phyloP scores from a whole-genome alignment of 345 rosid genomes.

The Barbarea vulgaris region DNA sequence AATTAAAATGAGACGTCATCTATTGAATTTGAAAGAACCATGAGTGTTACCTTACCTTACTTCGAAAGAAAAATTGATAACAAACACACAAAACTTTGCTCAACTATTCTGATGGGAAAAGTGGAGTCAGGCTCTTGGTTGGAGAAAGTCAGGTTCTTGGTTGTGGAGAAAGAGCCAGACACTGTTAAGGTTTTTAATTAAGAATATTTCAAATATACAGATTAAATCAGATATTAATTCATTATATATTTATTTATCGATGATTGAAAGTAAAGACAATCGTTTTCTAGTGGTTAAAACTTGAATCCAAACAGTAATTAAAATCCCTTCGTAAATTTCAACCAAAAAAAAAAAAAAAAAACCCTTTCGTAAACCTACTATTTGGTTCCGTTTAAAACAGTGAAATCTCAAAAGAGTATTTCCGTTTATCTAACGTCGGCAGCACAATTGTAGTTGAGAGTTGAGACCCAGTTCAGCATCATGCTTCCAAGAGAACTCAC shows the following conservation, averaged over 20 bases:
- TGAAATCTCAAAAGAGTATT: background rate
- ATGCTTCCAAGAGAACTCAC: conserved; percentile 4
- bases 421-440: conserved; percentile 15
- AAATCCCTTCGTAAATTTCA: background rate
- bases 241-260: no score
- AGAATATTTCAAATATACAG: background rate
- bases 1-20: conserved; percentile 18
- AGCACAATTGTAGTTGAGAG: conserved; percentile 14
- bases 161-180: background rate
- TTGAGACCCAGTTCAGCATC: background rate
- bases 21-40: background rate
- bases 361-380: background rate
- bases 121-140: conserved; percentile 4
- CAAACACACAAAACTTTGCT: background rate
- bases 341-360: background rate
- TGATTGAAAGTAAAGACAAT: background rate
- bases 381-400: background rate
- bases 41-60: conserved; percentile 15
- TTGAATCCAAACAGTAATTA: background rate
- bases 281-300: background rate
- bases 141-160: conserved; percentile 1
- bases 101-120: conserved; percentile 1
- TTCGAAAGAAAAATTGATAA: conserved; percentile 21
- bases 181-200: background rate
- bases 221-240: background rate